Evolutionary conservation across 768 basidiomycete species (phyloP), one percentile per base, ranked within the genome.

Genomic region (Mycena rosella): DNA sequence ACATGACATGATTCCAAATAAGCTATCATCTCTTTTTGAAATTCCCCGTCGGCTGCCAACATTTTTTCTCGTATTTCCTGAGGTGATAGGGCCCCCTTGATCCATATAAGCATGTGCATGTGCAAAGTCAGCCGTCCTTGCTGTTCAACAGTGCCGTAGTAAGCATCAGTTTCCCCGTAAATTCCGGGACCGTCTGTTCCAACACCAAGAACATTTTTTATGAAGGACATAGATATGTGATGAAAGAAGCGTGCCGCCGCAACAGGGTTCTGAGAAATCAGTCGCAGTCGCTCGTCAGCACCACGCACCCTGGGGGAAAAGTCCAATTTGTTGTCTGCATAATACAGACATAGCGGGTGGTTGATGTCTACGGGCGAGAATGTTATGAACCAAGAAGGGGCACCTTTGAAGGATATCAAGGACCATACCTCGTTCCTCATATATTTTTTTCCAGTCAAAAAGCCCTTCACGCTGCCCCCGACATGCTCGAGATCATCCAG

Each of bases 61-160:
- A 83, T 48, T 11, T 59, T 45, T 3, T 79, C 73, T 26, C 78
- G 44, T 3, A 82, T 76, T 60, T 81, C 75, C 63, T 80, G 76
- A 2, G 81, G 81, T 8, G 72, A 72, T 13, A 76, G 36, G 3
- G 60, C 52, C 13, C 65, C 63, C 57, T 67, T 58, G 3, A 81
- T 73, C 81, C n/a, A 78, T 13, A 48, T 4, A 26, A 48, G 44
- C 47, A 48, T 48, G 24, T 48, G 47, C 24, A 24, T 47, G 66
- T 80, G 79, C 14, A 80, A 24, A 2, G 78, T 76, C 6, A 75
- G 36, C 5, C 77, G 60, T 7, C 78, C 78, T 69, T 80, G 79
- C 30, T 75, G 69, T 57, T 80, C 78, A 13, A 79, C 78, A 9
- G 77, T 77, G 3, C 77, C 78, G 67, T 80, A 86, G 36, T 74